Percentiles rank a stretch among this genome's conserved stretches.
Evolutionary conservation across 2,329 filamentous ascomycete species (phyloP).

Genomic region (Colletotrichum cordylinicola): DNA sequence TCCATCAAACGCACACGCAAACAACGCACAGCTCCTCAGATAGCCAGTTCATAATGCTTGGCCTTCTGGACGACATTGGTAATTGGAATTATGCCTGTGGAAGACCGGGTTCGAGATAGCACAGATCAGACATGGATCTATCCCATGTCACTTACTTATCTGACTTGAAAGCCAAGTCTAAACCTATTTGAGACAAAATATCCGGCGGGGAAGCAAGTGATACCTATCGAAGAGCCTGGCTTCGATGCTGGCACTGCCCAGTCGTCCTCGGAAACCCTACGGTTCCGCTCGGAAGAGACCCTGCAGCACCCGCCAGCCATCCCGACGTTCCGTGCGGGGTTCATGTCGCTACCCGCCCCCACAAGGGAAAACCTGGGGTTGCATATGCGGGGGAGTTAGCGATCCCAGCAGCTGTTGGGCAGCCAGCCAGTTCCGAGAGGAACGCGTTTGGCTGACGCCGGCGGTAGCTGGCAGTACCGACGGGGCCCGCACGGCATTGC

Average conservation of each 20-base stretch:
- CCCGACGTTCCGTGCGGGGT: conserved; percentile 9
- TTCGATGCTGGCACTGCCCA: background rate
- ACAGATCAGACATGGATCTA: background rate
- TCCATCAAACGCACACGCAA: background rate
- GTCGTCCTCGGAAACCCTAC: background rate
- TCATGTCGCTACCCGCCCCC: background rate
- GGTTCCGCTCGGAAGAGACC: conserved; percentile 12
- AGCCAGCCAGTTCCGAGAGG: background rate
- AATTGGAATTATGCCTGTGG: background rate
- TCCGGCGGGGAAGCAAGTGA: background rate
- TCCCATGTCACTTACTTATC: background rate
- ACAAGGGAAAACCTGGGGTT: conserved; percentile 1
- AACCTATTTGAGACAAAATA: background rate
- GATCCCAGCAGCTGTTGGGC: background rate
- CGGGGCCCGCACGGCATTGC: background rate
- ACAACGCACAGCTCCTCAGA: background rate
- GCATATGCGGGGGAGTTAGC: background rate
- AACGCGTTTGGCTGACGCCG: background rate
- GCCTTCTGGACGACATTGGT: background rate
- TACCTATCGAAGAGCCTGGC: background rate
- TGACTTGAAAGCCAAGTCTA: background rate
- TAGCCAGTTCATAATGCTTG: background rate
- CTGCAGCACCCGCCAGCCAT: background rate
- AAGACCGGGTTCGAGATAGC: background rate
- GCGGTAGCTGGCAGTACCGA: background rate